Evolutionary conservation across 495 filamentous ascomycete genomes (phyloP), one percentile per base, ranked within the genome.

Genomic region (Penicillium pancosmium): DNA sequence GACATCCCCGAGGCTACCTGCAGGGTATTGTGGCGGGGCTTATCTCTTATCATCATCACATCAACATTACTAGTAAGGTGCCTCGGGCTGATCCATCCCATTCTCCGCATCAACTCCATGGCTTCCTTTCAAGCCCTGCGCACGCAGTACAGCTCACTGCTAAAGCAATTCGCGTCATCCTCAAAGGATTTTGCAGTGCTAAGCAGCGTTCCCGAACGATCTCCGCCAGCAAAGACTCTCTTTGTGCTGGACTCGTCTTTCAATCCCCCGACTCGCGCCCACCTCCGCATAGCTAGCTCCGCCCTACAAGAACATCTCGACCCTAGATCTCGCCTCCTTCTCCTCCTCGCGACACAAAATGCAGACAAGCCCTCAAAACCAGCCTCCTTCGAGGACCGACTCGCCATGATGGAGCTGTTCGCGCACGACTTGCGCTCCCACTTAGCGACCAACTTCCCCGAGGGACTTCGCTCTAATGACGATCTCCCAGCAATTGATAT

Each of bases 221-320:
- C 63, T 18, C 68, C 62, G 36, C 65, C 65, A 49, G 57, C 64
- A 35, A 75, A 79, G 54, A 78, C 78, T 19, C 81, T 98, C 63
- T 88, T 92, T 71, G 85, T 98, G 60, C 86, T 98, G 64, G 93
- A 98, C 72, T 95, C 93, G 3, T 93, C 90, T 55, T 98, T 96
- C 84, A 98, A 98, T 68, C 93, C 93, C 15, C 93, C 93, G 10
- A 93, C 92, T 3, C 78, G 82, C 38, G 93, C 93, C 11, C 93
- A 97, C 70, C 80, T 89, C 52, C 79, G 78, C 51, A 91, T 98
- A 68, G 90, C 86, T 4, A 76, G 78, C 21, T 86, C 88, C 10
- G 90, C 91, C 11, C 71, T 94, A 4, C 69, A 70, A 19, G 71
- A 81, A 38, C 54, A 64, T 65, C 21, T 63, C 60, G 12, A 64